phyloP scores from a whole-genome alignment of 371 early-diverging fungal species.

The Basidiobolus heterosporus region DNA sequence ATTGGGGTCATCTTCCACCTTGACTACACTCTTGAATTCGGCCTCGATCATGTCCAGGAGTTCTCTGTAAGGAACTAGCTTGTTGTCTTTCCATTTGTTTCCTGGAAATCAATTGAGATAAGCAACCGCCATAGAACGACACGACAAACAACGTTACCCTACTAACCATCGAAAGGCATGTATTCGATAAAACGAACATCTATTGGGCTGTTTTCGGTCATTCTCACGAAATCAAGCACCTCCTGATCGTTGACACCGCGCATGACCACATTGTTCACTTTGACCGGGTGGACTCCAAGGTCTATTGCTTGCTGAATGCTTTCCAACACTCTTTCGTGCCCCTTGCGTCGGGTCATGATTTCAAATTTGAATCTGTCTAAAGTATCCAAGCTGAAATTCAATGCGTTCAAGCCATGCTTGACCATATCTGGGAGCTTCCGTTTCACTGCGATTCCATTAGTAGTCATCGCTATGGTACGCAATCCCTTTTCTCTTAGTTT shows the following conservation, averaged over 20 bases:
- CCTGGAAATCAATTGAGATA: slow-evolving; percentile 20
- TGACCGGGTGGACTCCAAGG: slow-evolving; percentile 50
- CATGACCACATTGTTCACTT: slow-evolving; percentile 83
- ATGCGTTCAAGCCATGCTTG: slow-evolving; percentile 59
- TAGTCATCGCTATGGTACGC: slow-evolving; percentile 72
- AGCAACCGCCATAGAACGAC: not conserved
- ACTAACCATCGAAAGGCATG: slow-evolving; percentile 87
- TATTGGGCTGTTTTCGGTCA: slow-evolving; percentile 53
- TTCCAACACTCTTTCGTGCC: slow-evolving; percentile 50
- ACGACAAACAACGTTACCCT: not conserved
- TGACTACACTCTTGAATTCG: slow-evolving; percentile 36
- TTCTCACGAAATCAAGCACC: slow-evolving; percentile 60
- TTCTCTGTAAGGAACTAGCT: slow-evolving; percentile 69
- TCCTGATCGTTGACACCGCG: slow-evolving; percentile 71
- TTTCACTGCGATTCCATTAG: slow-evolving; percentile 80
- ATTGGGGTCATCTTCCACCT: slow-evolving; percentile 51
- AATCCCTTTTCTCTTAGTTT: slow-evolving; percentile 51
- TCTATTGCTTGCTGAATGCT: slow-evolving; percentile 48
- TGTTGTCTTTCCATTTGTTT: slow-evolving; percentile 70
- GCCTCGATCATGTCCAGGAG: slow-evolving; percentile 35
- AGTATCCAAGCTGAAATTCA: slow-evolving; percentile 86
- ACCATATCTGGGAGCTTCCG: slow-evolving; percentile 54
- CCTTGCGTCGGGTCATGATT: slow-evolving; percentile 70
- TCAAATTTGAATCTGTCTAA: slow-evolving; percentile 72
- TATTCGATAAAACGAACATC: slow-evolving; percentile 89